Base-by-base conservation (phyloP, 2,329 filamentous ascomycete genomes). In the Grosmannia clavigera region DNA sequence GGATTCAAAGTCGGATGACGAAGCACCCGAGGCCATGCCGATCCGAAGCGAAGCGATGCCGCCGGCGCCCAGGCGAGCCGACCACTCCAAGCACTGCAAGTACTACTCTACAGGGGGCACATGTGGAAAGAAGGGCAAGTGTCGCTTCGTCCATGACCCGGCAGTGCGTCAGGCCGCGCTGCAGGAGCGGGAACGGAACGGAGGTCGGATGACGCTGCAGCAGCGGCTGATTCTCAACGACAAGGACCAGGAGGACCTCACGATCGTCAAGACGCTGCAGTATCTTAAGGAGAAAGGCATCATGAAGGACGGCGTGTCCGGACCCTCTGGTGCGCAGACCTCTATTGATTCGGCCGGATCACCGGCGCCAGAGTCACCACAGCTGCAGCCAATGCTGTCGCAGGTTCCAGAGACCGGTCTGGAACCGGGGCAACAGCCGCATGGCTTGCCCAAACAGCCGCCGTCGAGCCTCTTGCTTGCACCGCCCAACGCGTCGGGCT, bases 41-140 rank as follows among this genome's bases (percentile, higher is more conserved):
- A 79, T 76, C 70, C 78, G 78, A 64, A 68, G 69, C 67, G 35
- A 57, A 16, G 52, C 50, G 3, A 59, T 61, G 9, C 70, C 79
- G 60, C 73, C 79, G 64, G 72, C 79, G 64, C 70, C 78, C 63
- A 76, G 80, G 70, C 78, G 80, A 68, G 82, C 83, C 57, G 83
- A 86, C 67, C 78, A 84, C 51, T 78, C 81, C 57, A 82, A 81
- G 64, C 83, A 86, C 67, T 87, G 84, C 80, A 87, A 87, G 72
- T 87, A 87, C 71, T 87, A 81, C 69, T 84, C 83, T 48, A 86
- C 83, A 58, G 84, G 84, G 65, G 84, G 84, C 62, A 84, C 77
- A 61, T 87, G 84, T 72, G 84, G 83, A 58, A 87, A 87, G 78
- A 85, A 85, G 79, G 82, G 82, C 82, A 86, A 86, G 82, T 87